Evolutionary conservation across 441 rosid genomes (phyloP).

Genomic region (Erodium moschatum): DNA sequence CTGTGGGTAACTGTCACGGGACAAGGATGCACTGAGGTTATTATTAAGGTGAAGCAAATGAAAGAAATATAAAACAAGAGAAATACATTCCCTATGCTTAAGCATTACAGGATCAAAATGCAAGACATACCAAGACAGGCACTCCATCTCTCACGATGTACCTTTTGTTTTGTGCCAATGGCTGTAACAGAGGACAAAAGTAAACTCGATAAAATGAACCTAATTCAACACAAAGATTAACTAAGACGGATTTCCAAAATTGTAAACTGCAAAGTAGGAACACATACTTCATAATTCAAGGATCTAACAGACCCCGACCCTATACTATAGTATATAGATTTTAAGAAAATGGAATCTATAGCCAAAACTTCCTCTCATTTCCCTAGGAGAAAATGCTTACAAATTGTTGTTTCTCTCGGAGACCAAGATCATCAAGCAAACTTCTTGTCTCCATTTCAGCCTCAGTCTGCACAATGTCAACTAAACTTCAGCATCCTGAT

Average conservation of each 20-base stretch:
- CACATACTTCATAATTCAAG: neutral
- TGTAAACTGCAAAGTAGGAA: constrained; percentile 10
- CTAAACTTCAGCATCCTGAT: constrained; percentile 10
- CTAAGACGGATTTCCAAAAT: neutral
- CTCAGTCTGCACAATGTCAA: constrained; percentile 50
- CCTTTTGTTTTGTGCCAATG: constrained; percentile 63
- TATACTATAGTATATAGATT: neutral
- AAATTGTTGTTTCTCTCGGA: constrained; percentile 72
- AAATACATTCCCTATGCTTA: neutral
- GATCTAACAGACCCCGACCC: neutral
- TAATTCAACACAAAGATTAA: neutral
- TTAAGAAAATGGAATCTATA: neutral
- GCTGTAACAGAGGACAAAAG: constrained; percentile 41
- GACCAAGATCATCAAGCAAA: constrained; percentile 68
- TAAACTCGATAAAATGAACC: constrained; percentile 12
- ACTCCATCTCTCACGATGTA: constrained; percentile 66
- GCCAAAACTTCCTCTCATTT: neutral
- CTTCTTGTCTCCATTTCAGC: constrained; percentile 59
- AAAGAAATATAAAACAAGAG: neutral
- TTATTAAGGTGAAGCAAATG: constrained; percentile 12
- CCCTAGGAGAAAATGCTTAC: constrained; percentile 36
- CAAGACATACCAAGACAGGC: constrained; percentile 58
- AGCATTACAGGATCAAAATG: constrained; percentile 15
- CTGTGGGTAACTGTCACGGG: constrained; percentile 57
- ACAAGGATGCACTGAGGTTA: constrained; percentile 17